Base-by-base conservation (phyloP, 2,329 filamentous ascomycete genomes). In the Neofusicoccum ribis region DNA sequence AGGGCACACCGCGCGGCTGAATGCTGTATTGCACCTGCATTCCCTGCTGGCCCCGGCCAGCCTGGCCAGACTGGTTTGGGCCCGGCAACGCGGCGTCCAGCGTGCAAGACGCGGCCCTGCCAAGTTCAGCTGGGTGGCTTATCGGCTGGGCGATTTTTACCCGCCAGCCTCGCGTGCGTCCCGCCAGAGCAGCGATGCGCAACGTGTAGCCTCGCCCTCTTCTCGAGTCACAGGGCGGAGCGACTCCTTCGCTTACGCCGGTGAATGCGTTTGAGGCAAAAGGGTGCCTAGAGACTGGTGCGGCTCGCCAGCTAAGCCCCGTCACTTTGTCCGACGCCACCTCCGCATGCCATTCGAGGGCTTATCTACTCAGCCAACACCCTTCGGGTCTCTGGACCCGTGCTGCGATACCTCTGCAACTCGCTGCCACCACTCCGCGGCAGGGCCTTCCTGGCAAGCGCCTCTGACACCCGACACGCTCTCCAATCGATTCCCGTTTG, bases 81-180 rank as follows among this genome's bases (percentile, higher is more conserved):
- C 15, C 27, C 47, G 8, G 47, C 47, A 20, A n/a, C 12, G 47
- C 34, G 27, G 47, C 47, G 47, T 34, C 12, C n/a, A n/a, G 27
- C 31, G 47, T 36, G 23, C 11, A 51, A 15, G 27, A 51, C 14
- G 27, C 27, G 12, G 23, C 34, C 47, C 27, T 36, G 47, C 47
- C 23, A 51, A 51, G 47, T 51, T 17, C 47, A 17, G 47, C 47
- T 51, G 47, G 47, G 47, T 51, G 47, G 47, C 47, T 51, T 51
- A 51, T 34, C 47, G 23, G 11, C 47, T 51, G 47, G 46, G 46
- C 47, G 23, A 34, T 51, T 20, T 14, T 7, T 51, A 51, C 14
- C 47, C 27, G 47, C 47, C 47, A 34, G 47, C 47, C 47, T 51
- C 34, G 47, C 47, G 47, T 27, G 27, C 1, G 20, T 51, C 4